Evolutionary conservation across 257 asterid species (phyloP), one percentile per base, ranked within the genome.

Genomic region (Scutellaria barbata): DNA sequence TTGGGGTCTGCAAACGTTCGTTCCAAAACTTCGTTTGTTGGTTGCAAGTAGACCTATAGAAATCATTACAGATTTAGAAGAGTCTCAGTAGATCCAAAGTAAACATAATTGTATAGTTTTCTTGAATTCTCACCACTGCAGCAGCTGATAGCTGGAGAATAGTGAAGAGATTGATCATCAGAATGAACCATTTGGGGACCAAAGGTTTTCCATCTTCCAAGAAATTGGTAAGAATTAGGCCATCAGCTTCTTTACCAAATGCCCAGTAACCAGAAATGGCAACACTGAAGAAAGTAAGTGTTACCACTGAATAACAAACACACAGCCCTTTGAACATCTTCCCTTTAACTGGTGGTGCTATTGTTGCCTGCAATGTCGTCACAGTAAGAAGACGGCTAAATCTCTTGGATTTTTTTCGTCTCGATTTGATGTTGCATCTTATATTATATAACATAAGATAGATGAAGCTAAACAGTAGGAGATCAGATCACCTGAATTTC

Each of bases 241-340:
- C 87, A 5, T 84, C 58, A 10, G 92, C 85, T 51, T 66, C 46
- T 74, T 87, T 94, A 10, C 98, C 96, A 73, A 94, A 94, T 8
- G 96, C 95, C 96, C 96, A 91, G 39, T 94, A 94, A 8, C 98
- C 96, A 30, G 98, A 86, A 79, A 94, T 82, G 0, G 96, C 85
- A 14, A 94, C 98, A 46, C 92, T 84, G 81, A 83, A 91, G 81
- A 89, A 94, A 13, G 98, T 89, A 3, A 73, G 22, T 6, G 75
- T 40, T 4, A 87, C 84, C 2, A 89, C 82, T 10, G 88, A 50
- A 57, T 94, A 94, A 76, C 98, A 94, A 66, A 94, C 70, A 63
- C 90, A 87, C 2, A 89, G 85, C 63, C 95, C 98, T 72, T 91
- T 94, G 65, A 89, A 90, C 96, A 94, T 94, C 85, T 93, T 90